Base-by-base conservation (phyloP, 331 rosid species). In the Malus hybrid region DNA sequence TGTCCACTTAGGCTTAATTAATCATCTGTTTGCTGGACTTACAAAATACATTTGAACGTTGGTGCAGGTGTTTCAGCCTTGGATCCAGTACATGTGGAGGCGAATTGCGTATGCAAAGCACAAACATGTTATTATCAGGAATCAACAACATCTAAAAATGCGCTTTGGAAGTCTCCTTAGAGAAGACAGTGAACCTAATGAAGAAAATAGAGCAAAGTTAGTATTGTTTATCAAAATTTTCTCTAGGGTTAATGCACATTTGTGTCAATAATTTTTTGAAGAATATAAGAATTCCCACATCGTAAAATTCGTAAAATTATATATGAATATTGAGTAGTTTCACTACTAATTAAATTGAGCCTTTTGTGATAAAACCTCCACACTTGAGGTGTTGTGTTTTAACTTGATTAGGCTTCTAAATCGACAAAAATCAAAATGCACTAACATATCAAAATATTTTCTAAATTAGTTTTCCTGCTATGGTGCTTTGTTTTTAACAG, bases 51-150 rank as follows among this genome's bases (percentile, higher is more conserved):
- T 63, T 56, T 36, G 11, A 70, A 11, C 48, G 7, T 39, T 59
- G 66, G 29, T 84, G 87, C 90, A 95, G 99, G 84, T 92, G 66
- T 81, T 86, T 82, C 99, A 95, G 80, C 99, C 97, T 54, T 87
- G 93, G 96, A 89, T 89, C 80, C 97, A 90, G 80, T 86, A 24
- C 24, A 24, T 24, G 24, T 24, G n/a, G 75, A 84, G 99, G 79
- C 89, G 88, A 66, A 59, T 95, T 72, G 81, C 39, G 6, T 95
- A 80, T 84, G 88, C 85, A 54, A 86, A 80, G 75, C 96, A 84
- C 81, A 95, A 83, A 69, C 97, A 85, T 80, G 89, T 90, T 73
- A 92, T 91, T 24, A 65, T 86, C 89, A 57, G 97, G 96, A 72
- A 70, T 95, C 72, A 90, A 71, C 83, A 2, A 80, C 81, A 89